Percentiles rank a stretch among this genome's conserved stretches.
phyloP scores from a whole-genome alignment of 768 basidiomycete species.

The Naganishia vishniacii region DNA sequence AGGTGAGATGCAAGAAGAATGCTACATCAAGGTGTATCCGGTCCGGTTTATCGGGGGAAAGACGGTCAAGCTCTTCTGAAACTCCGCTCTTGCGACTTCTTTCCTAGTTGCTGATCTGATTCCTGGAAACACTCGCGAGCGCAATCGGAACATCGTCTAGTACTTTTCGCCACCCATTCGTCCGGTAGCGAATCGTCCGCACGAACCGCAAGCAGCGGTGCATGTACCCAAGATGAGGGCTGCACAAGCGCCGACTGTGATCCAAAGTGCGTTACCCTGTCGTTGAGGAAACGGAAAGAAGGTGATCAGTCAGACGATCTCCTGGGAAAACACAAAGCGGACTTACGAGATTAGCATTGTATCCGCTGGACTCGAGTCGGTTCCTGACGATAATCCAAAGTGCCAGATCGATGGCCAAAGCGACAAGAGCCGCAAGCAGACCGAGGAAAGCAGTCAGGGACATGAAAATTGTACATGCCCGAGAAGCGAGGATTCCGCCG shows the following conservation, averaged over 20 bases:
- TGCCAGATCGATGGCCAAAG: conserved; percentile 71
- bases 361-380: conserved; percentile 53
- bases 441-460: conserved; percentile 63
- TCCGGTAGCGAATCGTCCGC: conserved; percentile 55
- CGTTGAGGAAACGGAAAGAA: conserved; percentile 47
- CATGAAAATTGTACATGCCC: conserved; percentile 72
- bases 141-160: conserved; percentile 1
- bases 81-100: too few species aligned
- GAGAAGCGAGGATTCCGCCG: conserved; percentile 61
- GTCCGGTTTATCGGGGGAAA: too few species aligned
- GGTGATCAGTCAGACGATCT: neutral
- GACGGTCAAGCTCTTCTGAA: too few species aligned
- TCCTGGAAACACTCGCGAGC: neutral
- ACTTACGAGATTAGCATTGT: conserved; percentile 41
- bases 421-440: conserved; percentile 62
- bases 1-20: too few species aligned
- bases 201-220: conserved; percentile 61
- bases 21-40: too few species aligned
- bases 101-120: neutral
- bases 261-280: conserved; percentile 77
- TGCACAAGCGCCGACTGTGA: conserved; percentile 67
- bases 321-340: neutral
- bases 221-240: conserved; percentile 65
- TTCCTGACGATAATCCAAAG: conserved; percentile 68
- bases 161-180: conserved; percentile 45